These are phyloP conservation scores for Phytomonas sp. DNA, from an alignment of 208 protist genomes.

Conservation along the genomic window DNA sequence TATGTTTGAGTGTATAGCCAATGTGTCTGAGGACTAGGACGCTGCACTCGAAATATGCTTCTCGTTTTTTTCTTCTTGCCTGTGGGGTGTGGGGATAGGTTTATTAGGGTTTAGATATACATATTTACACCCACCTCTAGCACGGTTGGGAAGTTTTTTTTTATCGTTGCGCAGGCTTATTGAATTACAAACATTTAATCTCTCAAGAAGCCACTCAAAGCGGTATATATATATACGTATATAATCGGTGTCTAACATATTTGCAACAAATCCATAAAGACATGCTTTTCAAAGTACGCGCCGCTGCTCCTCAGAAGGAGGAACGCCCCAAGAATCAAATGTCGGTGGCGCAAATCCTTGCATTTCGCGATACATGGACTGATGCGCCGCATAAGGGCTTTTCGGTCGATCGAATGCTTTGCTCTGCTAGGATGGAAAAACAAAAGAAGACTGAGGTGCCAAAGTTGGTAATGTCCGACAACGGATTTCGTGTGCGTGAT, in stretches of 20 bases:
- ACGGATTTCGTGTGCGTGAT: conserved; percentile 73
- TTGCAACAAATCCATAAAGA: conserved; percentile 3
- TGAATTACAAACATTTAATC: background rate
- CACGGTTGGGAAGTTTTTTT: conserved; percentile 2
- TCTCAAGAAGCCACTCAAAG: background rate
- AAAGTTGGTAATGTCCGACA: conserved; percentile 74
- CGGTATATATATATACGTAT: conserved; percentile 7
- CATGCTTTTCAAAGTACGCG: conserved; percentile 76
- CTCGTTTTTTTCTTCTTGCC: conserved; percentile 13
- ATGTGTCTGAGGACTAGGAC: background rate
- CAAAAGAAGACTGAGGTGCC: conserved; percentile 56
- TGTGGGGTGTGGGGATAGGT: background rate
- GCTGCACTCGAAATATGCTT: background rate
- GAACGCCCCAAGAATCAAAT: conserved; percentile 72
- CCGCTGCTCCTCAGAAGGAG: conserved; percentile 37
- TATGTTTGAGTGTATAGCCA: background rate
- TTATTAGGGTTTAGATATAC: background rate
- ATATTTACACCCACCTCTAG: conserved; percentile 5
- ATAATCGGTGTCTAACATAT: background rate
- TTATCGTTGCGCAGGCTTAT: conserved; percentile 6
- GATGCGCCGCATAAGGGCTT: conserved; percentile 49
- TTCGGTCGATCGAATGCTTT: conserved; percentile 59
- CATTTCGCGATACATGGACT: conserved; percentile 80
- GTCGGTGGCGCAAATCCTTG: conserved; percentile 62
- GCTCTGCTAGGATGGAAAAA: conserved; percentile 37